Base-by-base conservation (phyloP, 2,329 filamentous ascomycete genomes). In the Colletotrichum musae region DNA sequence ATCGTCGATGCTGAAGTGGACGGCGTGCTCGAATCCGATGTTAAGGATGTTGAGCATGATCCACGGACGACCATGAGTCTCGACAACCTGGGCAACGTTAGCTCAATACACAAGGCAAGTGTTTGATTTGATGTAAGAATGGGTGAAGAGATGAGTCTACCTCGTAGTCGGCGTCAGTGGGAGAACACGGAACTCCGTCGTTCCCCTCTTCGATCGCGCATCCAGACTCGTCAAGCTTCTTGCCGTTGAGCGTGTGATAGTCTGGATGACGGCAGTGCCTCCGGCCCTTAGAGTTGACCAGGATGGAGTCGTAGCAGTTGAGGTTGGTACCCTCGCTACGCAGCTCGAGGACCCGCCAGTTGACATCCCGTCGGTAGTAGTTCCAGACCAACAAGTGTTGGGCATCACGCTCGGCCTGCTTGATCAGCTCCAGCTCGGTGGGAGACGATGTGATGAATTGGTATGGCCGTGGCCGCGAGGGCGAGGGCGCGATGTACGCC, bases 241-340 rank as follows among this genome's bases (percentile, higher is more conserved):
- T 47, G 0, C 63, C 63, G 28, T 54, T 9, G 13, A 66, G 28
- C 1, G 32, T 2, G 4, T 18, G 6, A 7, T 45, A 61, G 16
- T 56, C 21, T 43, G 57, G 41, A 36, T 66, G 64, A 2, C 56
- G 80, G 72, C 89, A 91, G 56, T 85, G 79, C 0, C 88, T 84
- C 1, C 82, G 80, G 3, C 88, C 89, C 71, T 89, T 87, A 21
- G 89, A 89, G 64, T 92, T 91, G 51, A 92, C 81, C 9, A 91
- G 77, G 10, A 92, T 80, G 0, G 88, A 85, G 73, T 91, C 89
- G 70, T 87, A 87, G 78, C 90, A 92, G 6, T 66, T 56, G 10
- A 66, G n/a, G 6, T 56, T 66, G 0, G 58, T 66, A 1, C 64
- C 64, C 28, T 66, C 64, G 5, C 57, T 6, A 21, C 28, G 54